Conservation (phyloP, 73 alveolate genomes). For the Uronychia binucleata region DNA sequence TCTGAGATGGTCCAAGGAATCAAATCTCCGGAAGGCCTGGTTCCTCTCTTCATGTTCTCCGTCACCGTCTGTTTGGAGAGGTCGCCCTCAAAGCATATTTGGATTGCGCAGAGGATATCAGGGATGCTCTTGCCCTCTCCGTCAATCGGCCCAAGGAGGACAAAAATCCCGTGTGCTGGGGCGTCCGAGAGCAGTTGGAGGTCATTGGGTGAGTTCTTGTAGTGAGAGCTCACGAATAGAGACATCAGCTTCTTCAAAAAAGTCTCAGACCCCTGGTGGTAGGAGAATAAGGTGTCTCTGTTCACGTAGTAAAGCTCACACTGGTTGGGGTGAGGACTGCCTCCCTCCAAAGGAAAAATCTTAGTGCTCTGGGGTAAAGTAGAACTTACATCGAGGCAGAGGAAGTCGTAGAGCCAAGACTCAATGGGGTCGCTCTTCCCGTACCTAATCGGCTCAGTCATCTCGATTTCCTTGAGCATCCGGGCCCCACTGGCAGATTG, state of each 20-base stretch:
- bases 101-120: conserved; percentile 98
- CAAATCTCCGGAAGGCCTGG: conserved; percentile 96
- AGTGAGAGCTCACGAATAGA: conserved; percentile 98
- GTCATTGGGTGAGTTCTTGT: conserved; percentile 99
- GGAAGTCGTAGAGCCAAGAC: conserved; percentile 96
- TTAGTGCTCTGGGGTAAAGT: conserved; percentile 56
- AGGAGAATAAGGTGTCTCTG: conserved; percentile 99
- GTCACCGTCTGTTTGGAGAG: conserved; percentile 74
- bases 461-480: conserved; percentile 74
- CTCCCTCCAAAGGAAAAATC: conserved; percentile 67
- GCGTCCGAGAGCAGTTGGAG: conserved; percentile 99
- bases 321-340: conserved; percentile 90
- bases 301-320: conserved; percentile 98
- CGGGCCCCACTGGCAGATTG: conserved; percentile 66
- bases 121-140: conserved; percentile 84
- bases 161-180: conserved; percentile 98
- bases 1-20: conserved; percentile 99
- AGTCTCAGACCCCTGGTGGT: conserved; percentile 95
- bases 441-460: conserved; percentile 98
- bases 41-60: conserved; percentile 78
- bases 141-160: conserved; percentile 92
- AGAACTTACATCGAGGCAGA: conserved; percentile 93
- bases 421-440: conserved; percentile 97
- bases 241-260: conserved; percentile 96
- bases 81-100: conserved; percentile 79